Evolutionary conservation across 352 stramenopile species (phyloP).

Genomic region (Thraustochytrium sp.): DNA sequence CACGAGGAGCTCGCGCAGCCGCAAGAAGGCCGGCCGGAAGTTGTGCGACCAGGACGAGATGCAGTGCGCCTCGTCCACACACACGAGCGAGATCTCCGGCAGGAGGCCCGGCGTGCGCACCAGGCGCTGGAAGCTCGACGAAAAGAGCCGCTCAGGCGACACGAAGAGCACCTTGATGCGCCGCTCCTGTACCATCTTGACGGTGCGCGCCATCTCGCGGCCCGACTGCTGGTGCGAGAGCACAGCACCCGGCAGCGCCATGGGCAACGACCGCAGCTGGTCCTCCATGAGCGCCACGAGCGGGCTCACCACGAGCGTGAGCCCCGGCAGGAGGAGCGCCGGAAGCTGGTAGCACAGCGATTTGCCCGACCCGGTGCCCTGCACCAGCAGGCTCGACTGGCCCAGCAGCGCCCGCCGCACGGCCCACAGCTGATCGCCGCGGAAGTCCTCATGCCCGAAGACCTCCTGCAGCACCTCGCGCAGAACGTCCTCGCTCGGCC

Average conservation of each 20-base stretch:
- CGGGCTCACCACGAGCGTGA: slow-evolving; percentile 84
- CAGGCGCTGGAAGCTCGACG: slow-evolving; percentile 67
- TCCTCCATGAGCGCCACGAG: slow-evolving; percentile 87
- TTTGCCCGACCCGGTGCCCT: slow-evolving; percentile 96
- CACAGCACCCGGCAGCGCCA: slow-evolving; percentile 51
- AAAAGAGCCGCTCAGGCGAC: slow-evolving; percentile 77
- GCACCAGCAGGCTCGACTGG: slow-evolving; percentile 75
- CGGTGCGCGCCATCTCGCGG: slow-evolving; percentile 14
- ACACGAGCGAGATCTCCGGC: slow-evolving; percentile 65
- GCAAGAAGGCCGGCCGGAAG: slow-evolving; percentile 73
- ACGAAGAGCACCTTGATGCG: slow-evolving; percentile 69
- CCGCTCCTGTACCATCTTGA: slow-evolving; percentile 17
- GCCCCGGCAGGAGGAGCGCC: slow-evolving; percentile 63
- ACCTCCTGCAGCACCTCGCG: slow-evolving; percentile 24
- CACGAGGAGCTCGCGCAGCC: slow-evolving; percentile 49
- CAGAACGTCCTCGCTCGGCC: background rate
- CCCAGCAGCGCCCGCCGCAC: slow-evolving; percentile 43
- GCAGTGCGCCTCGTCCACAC: slow-evolving; percentile 89
- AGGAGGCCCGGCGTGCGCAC: slow-evolving; percentile 20
- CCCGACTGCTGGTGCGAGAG: slow-evolving; percentile 47
- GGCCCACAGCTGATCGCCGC: slow-evolving; percentile 46
- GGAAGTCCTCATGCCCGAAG: slow-evolving; percentile 49
- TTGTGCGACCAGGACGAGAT: slow-evolving; percentile 89
- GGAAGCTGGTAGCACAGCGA: slow-evolving; percentile 95
- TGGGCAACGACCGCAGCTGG: slow-evolving; percentile 73